Evolutionary conservation across 2,329 filamentous ascomycete genomes (phyloP), one percentile per base, ranked within the genome.

Genomic region (Stachybotrys chartarum): DNA sequence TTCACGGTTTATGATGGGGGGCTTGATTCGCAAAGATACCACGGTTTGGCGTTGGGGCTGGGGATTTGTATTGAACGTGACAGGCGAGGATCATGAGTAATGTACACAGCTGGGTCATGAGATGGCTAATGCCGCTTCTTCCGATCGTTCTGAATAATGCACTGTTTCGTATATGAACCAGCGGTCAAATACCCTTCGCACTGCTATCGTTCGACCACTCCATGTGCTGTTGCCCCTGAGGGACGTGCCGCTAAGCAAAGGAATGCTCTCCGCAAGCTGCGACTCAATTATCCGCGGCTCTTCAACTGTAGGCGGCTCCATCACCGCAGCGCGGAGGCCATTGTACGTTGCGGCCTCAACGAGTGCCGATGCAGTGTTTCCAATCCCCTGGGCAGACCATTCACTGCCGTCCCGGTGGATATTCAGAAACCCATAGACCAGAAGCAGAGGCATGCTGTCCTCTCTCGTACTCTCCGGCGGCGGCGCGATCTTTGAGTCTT

Each of bases 341-440:
- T 70, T 67, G 17, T 77, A 73, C 42, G 64, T 63, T 0, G 84
- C 85, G 2, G 81, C 77, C 56, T 90, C 87, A 8, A 89, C 78
- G 1, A 88, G 69, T 0, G 75, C 71, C 2, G 87, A 78, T n/a
- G 84, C 75, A 1, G 84, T 85, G 56, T 78, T 78, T 18, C 81
- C 78, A 12, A 92, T 68, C 0, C 88, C 89, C 69, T 91, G 88
- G 0, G 85, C 87, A 52, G 86, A 91, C 81, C 87, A 91, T 57
- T 89, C 86, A 58, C 84, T 84, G 0, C 86, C 88, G 54, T 82
- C 78, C 30, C 81, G 78, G 66, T 92, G 89, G 47, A 88, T 68
- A 18, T 78, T 73, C 16, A 91, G 64, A 47, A 88, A 77, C 52
- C 86, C 85, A 61, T 90, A 87, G 1, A 88, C 70, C 1, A 90